These are phyloP conservation scores for Leccinum solheimii DNA, from an alignment of 1,284 basidiomycete genomes.

Conservation along the genomic window DNA sequence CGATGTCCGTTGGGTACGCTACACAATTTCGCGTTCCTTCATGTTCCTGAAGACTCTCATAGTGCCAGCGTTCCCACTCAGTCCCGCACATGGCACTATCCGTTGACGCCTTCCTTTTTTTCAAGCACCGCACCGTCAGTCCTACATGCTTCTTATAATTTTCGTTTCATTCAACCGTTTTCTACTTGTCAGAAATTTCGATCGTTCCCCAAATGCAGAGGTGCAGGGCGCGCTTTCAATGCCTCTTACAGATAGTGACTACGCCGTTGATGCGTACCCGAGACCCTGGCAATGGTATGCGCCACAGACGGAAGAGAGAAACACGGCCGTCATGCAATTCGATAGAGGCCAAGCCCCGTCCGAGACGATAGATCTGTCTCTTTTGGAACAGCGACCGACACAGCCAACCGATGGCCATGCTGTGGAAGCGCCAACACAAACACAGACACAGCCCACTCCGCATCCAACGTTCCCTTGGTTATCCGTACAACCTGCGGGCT, in stretches of 20 bases:
- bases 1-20: slow-evolving; percentile 9
- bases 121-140: slow-evolving; percentile 17
- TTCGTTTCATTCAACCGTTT: not conserved
- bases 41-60: slow-evolving; percentile 8
- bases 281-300: not conserved
- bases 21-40: not conserved
- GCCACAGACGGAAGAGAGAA: slow-evolving; percentile 4
- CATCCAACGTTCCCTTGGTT: not conserved
- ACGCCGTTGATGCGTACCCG: not conserved
- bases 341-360: slow-evolving; percentile 20
- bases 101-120: not conserved
- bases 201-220: not conserved
- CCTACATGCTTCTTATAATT: not conserved
- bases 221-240: not conserved
- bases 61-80: not conserved
- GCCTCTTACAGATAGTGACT: not conserved
- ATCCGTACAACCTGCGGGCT: not conserved
- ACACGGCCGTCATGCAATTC: not conserved
- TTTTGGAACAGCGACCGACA: not conserved
- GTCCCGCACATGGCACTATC: not conserved
- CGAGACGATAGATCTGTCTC: not conserved
- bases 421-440: slow-evolving; percentile 15
- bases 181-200: slow-evolving; percentile 6
- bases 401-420: slow-evolving; percentile 17
- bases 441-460: slow-evolving; percentile 10